Evolutionary conservation across 306 rosid genomes (phyloP).

Genomic region (Herpetospermum pedunculosum): DNA sequence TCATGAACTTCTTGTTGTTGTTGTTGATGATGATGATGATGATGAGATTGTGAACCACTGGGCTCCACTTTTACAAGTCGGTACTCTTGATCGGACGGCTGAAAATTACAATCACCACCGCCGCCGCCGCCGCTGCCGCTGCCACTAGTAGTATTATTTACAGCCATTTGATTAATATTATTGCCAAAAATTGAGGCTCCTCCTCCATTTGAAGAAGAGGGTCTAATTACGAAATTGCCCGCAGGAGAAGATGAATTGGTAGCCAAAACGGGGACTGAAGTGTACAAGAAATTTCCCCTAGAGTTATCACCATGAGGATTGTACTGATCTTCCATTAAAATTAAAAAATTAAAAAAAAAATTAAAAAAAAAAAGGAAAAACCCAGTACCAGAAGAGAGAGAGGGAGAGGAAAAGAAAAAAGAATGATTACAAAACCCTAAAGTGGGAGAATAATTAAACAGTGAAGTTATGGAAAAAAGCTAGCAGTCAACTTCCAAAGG

Average conservation of each 20-base stretch:
- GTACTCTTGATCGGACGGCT: conserved; percentile 26
- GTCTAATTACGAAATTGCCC: conserved; percentile 23
- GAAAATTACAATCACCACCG: conserved; percentile 28
- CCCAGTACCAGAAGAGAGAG: background rate
- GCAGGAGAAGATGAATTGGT: conserved; percentile 10
- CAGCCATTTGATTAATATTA: conserved; percentile 25
- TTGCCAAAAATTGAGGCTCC: background rate
- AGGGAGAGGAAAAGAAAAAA: background rate
- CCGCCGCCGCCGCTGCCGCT: no score
- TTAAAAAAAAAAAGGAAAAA: background rate
- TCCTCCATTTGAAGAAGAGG: conserved; percentile 20
- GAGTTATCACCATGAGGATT: conserved; percentile 39
- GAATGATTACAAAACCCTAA: conserved; percentile 10
- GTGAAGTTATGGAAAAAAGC: conserved; percentile 11
- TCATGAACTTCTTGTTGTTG: conserved; percentile 20
- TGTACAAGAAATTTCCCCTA: conserved; percentile 72
- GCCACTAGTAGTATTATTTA: no score
- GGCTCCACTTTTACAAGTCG: conserved; percentile 51
- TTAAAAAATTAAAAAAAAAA: background rate
- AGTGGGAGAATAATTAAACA: conserved; percentile 13
- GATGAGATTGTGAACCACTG: conserved; percentile 23
- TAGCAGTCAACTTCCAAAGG: conserved; percentile 5
- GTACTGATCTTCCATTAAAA: conserved; percentile 47
- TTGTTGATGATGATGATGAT: background rate
- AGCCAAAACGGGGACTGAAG: conserved; percentile 23